Percentiles rank a stretch among this genome's conserved stretches.
phyloP scores from a whole-genome alignment of 2,329 filamentous ascomycete genomes.

The Cercospora janseana region DNA sequence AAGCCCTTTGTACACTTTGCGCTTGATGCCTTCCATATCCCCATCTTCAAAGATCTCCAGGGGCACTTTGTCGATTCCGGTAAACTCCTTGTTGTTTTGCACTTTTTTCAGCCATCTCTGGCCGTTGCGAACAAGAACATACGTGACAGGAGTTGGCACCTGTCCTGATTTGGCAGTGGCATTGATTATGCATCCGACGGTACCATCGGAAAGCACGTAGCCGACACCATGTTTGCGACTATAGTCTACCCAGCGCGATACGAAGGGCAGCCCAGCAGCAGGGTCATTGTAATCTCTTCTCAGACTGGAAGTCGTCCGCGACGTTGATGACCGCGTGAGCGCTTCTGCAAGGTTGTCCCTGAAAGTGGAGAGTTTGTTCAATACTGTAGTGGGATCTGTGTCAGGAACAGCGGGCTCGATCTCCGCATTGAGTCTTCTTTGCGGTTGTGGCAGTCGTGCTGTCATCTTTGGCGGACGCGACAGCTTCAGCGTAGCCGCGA shows the following conservation, averaged over 20 bases:
- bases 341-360: conserved; percentile 48
- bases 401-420: conserved; percentile 34
- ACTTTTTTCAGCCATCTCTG: conserved; percentile 60
- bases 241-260: conserved; percentile 81
- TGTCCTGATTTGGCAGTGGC: conserved; percentile 39
- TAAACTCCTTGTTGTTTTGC: conserved; percentile 55
- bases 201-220: conserved; percentile 79
- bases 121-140: conserved; percentile 68
- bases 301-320: conserved; percentile 24
- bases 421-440: conserved; percentile 16
- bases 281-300: conserved; percentile 32
- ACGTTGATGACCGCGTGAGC: conserved; percentile 37
- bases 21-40: conserved; percentile 59
- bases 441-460: conserved; percentile 29
- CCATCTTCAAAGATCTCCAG: conserved; percentile 74
- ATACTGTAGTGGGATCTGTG: conserved; percentile 47
- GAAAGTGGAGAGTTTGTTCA: conserved; percentile 46
- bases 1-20: conserved; percentile 56
- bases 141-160: conserved; percentile 59
- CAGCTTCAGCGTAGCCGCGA: conserved; percentile 25
- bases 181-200: conserved; percentile 65
- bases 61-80: conserved; percentile 50
- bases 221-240: conserved; percentile 83
- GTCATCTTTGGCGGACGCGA: conserved; percentile 34
- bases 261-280: conserved; percentile 52